Percentiles rank a stretch among this genome's conserved stretches.
Conservation (phyloP, 352 stramenopile species). For the Phytophthora crassamura region DNA sequence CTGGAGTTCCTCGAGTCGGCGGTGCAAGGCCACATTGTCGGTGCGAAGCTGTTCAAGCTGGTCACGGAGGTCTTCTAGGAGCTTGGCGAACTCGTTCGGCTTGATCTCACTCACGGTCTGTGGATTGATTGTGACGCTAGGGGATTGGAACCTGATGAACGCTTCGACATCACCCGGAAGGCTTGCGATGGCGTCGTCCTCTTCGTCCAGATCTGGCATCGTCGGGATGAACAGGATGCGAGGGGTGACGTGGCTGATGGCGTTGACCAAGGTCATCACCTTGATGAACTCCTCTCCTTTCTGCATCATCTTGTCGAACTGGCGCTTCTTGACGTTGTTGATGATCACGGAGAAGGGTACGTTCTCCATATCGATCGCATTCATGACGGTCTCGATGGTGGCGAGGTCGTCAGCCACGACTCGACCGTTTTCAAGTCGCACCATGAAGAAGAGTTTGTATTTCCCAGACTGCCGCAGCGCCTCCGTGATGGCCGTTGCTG, state of each 20-base stretch:
- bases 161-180: slow-evolving; percentile 1
- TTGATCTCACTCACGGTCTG: slow-evolving; percentile 2
- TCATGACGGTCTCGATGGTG: slow-evolving; percentile 29
- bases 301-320: slow-evolving; percentile 16
- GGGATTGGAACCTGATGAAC: neutral
- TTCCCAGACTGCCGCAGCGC: slow-evolving; percentile 21
- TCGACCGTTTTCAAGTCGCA: slow-evolving; percentile 28
- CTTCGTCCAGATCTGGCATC: slow-evolving; percentile 20
- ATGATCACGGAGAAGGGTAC: slow-evolving; percentile 28
- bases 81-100: neutral
- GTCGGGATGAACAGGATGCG: slow-evolving; percentile 25
- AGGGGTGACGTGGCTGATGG: slow-evolving; percentile 1
- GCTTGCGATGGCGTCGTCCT: neutral
- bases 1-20: too few relatives aligned
- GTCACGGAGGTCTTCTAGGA: neutral
- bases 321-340: slow-evolving; percentile 26
- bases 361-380: slow-evolving; percentile 16
- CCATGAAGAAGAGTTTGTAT: slow-evolving; percentile 40
- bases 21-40: too few relatives aligned
- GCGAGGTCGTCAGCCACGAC: slow-evolving; percentile 24
- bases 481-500: slow-evolving; percentile 16
- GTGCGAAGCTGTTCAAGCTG: neutral
- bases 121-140: slow-evolving; percentile 2
- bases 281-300: slow-evolving; percentile 9
- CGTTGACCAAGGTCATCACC: slow-evolving; percentile 17